Conservation (phyloP, 108 stramenopile species). For the Bacterosira constricta region DNA sequence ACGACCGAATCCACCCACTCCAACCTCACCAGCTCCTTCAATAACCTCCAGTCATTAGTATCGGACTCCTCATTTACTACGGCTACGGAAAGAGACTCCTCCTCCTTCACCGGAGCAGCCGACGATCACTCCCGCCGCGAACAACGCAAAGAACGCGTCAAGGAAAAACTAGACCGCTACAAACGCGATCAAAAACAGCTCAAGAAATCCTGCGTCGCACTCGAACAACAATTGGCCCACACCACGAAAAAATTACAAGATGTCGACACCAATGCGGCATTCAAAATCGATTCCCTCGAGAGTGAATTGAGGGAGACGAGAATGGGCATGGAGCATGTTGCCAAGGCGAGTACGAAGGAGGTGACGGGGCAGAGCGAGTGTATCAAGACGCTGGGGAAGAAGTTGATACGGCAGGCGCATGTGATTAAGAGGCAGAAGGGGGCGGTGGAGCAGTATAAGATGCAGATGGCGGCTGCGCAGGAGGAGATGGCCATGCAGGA, state of each 20-base stretch:
- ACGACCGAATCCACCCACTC: no score
- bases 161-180: conserved; percentile 33
- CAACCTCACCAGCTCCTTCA: no score
- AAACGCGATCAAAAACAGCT: conserved; percentile 20
- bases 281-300: conserved; percentile 34
- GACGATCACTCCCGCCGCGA: conserved; percentile 6
- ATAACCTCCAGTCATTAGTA: no score
- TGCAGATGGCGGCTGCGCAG: conserved; percentile 27
- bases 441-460: conserved; percentile 33
- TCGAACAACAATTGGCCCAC: conserved; percentile 17
- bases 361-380: conserved; percentile 23
- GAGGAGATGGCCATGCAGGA: conserved; percentile 57
- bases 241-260: conserved; percentile 40
- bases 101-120: background rate
- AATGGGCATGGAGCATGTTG: conserved; percentile 12
- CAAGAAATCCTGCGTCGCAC: conserved; percentile 11
- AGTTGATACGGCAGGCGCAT: conserved; percentile 42
- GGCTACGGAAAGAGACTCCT: no score
- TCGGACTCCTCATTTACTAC: no score
- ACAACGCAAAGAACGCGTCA: conserved; percentile 23
- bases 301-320: conserved; percentile 19
- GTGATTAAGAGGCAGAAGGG: conserved; percentile 35
- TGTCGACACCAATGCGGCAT: conserved; percentile 31
- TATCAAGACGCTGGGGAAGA: conserved; percentile 47
- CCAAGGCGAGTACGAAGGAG: conserved; percentile 7